A percentile compares a stretch with the other conserved stretches of the same genome.
These are phyloP conservation scores for Penicillium odoratum DNA, from an alignment of 495 filamentous ascomycete species.

Conservation along the genomic window DNA sequence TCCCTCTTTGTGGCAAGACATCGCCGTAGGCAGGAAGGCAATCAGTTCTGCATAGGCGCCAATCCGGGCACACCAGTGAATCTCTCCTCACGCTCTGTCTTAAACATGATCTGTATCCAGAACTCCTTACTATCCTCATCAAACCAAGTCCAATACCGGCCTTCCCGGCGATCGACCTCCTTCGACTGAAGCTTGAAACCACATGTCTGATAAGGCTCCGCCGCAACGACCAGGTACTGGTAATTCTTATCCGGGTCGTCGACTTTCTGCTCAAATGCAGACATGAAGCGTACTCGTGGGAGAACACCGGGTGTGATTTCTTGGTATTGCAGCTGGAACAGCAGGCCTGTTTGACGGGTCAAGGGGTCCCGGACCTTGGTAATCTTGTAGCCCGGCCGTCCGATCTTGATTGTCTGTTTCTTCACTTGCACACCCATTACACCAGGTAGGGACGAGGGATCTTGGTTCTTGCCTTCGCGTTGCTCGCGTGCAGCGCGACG, in stretches of 20 bases:
- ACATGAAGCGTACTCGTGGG: conserved; percentile 94
- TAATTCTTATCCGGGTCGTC: conserved; percentile 92
- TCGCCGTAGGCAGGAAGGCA: conserved; percentile 1
- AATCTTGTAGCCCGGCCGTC: conserved; percentile 95
- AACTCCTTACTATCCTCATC: conserved; percentile 97
- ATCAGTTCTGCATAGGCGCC: conserved; percentile 53
- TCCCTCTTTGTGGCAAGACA: conserved; percentile 8
- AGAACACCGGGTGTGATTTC: conserved; percentile 76
- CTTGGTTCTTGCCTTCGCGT: conserved; percentile 77
- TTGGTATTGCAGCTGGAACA: conserved; percentile 95
- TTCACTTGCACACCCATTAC: conserved; percentile 80
- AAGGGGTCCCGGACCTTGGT: conserved; percentile 91
- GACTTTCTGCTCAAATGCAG: conserved; percentile 91
- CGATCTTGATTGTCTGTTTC: conserved; percentile 95
- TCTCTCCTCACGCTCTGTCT: conserved; percentile 96
- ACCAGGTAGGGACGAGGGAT: conserved; percentile 65
- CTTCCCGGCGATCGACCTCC: conserved; percentile 88
- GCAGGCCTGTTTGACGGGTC: conserved; percentile 82
- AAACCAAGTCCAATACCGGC: conserved; percentile 90
- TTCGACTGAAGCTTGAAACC: conserved; percentile 93
- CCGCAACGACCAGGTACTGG: conserved; percentile 93
- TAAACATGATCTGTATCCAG: conserved; percentile 98
- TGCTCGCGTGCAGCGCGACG: conserved; percentile 91
- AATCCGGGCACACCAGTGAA: conserved; percentile 92
- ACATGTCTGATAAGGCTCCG: conserved; percentile 97